Conservation (phyloP, 2,329 filamentous ascomycete species). For the Epichloe uncinata region DNA sequence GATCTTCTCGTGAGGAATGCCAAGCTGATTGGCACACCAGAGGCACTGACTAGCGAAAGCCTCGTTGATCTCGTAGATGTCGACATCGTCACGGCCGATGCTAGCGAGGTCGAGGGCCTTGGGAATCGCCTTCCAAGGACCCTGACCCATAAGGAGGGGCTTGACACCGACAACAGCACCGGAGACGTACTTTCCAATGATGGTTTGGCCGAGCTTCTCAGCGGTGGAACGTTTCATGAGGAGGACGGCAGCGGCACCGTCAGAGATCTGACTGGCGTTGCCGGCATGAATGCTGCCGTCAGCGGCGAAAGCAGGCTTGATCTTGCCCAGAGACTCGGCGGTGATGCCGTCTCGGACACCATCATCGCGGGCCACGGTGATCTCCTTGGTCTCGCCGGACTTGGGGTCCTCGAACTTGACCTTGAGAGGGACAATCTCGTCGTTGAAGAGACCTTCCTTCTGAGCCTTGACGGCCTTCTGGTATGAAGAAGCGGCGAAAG, state of each 20-base stretch:
- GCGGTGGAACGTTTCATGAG: slow-evolving; percentile 92
- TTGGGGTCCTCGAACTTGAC: slow-evolving; percentile 87
- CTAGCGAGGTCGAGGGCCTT: slow-evolving; percentile 81
- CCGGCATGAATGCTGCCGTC: slow-evolving; percentile 91
- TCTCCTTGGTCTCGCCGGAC: slow-evolving; percentile 68
- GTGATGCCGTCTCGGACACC: slow-evolving; percentile 80
- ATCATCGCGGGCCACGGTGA: slow-evolving; percentile 76
- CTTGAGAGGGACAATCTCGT: slow-evolving; percentile 78
- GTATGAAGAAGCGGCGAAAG: slow-evolving; percentile 89
- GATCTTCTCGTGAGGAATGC: slow-evolving; percentile 71
- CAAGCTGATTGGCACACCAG: slow-evolving; percentile 83
- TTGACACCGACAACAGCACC: slow-evolving; percentile 79
- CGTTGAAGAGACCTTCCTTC: slow-evolving; percentile 75
- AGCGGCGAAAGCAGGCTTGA: slow-evolving; percentile 79
- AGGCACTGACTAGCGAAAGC: slow-evolving; percentile 92
- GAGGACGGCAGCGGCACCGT: slow-evolving; percentile 88
- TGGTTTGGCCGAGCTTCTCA: slow-evolving; percentile 72
- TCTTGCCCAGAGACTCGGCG: slow-evolving; percentile 77
- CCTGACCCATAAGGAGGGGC: slow-evolving; percentile 90
- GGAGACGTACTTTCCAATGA: slow-evolving; percentile 85
- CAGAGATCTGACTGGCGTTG: slow-evolving; percentile 89
- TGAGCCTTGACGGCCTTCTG: slow-evolving; percentile 81
- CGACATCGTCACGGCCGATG: slow-evolving; percentile 77
- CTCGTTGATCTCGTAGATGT: slow-evolving; percentile 99
- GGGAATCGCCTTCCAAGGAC: slow-evolving; percentile 91